phyloP scores from a whole-genome alignment of 2,329 filamentous ascomycete species.

The Xylaria multiplex region DNA sequence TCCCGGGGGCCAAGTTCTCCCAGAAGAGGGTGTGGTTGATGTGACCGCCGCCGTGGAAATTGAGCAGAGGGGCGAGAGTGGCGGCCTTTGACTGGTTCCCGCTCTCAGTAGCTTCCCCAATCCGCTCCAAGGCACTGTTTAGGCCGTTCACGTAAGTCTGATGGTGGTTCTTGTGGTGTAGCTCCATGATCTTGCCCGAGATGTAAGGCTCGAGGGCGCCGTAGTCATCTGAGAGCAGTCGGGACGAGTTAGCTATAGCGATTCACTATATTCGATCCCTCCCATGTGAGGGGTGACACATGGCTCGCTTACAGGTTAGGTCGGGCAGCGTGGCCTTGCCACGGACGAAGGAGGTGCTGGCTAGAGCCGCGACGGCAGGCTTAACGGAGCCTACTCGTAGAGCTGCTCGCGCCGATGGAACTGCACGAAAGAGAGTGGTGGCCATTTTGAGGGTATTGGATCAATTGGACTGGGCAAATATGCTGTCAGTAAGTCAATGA shows the following conservation, averaged over 20 bases:
- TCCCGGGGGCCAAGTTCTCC: conserved; percentile 69
- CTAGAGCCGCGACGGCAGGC: conserved; percentile 69
- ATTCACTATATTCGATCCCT: too few species aligned
- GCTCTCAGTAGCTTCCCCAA: conserved; percentile 66
- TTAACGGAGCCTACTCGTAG: conserved; percentile 71
- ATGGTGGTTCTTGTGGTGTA: conserved; percentile 86
- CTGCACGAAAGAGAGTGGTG: conserved; percentile 76
- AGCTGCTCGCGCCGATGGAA: conserved; percentile 73
- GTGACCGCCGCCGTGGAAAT: conserved; percentile 75
- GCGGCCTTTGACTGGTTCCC: conserved; percentile 54
- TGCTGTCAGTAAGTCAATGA: too few species aligned
- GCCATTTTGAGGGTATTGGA: conserved; percentile 67
- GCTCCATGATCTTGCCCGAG: conserved; percentile 85
- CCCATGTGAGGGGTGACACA: neutral
- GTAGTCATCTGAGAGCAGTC: conserved; percentile 79
- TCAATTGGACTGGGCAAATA: neutral
- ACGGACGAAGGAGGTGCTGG: conserved; percentile 80
- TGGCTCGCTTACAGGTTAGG: conserved; percentile 71
- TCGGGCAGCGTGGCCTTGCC: conserved; percentile 95
- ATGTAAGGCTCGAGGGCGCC: conserved; percentile 85
- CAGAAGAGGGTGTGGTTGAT: conserved; percentile 75
- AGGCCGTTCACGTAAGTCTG: conserved; percentile 82
- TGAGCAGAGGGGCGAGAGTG: conserved; percentile 55
- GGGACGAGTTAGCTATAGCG: conserved; percentile 10
- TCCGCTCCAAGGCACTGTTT: conserved; percentile 75